phyloP scores from a whole-genome alignment of 2,329 filamentous ascomycete genomes.

The Rhinocladiella mackenziei region DNA sequence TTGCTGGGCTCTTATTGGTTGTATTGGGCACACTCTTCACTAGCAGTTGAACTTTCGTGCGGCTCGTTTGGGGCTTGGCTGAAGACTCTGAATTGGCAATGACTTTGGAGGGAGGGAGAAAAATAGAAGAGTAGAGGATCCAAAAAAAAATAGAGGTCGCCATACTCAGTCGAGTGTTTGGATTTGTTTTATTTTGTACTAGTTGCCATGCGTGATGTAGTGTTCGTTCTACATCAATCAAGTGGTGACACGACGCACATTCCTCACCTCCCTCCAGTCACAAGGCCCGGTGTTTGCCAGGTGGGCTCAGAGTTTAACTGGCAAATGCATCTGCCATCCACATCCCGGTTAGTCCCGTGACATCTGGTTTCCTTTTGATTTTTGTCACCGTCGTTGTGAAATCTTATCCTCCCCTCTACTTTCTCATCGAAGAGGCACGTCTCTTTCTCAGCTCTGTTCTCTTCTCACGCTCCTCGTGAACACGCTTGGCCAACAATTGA shows the following conservation, averaged over 20 bases:
- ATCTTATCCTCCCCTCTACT: too few relatives aligned
- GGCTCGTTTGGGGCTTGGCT: too few relatives aligned
- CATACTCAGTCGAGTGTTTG: not conserved
- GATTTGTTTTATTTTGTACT: slow-evolving; percentile 5
- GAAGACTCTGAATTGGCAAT: too few relatives aligned
- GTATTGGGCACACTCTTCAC: not conserved
- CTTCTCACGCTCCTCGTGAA: slow-evolving; percentile 89
- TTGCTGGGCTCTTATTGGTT: too few relatives aligned
- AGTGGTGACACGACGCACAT: slow-evolving; percentile 13
- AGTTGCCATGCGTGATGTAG: slow-evolving; percentile 5
- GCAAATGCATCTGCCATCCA: not conserved
- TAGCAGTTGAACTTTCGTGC: too few relatives aligned
- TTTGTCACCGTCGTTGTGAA: too few relatives aligned
- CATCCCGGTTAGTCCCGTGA: not conserved
- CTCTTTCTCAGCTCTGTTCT: slow-evolving; percentile 95
- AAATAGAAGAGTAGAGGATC: slow-evolving; percentile 1
- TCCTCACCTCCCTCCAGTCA: slow-evolving; percentile 8
- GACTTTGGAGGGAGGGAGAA: too few relatives aligned
- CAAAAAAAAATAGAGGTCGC: slow-evolving; percentile 3
- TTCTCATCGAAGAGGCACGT: slow-evolving; percentile 92
- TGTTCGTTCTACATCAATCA: slow-evolving; percentile 8
- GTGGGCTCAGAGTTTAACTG: not conserved
- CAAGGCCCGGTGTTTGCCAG: slow-evolving; percentile 1
- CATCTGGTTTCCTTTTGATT: not conserved
- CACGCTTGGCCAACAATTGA: slow-evolving; percentile 92